Percentiles rank a stretch among this genome's conserved stretches.
phyloP scores from a whole-genome alignment of 495 filamentous ascomycete genomes.

The Penicillium turbatum region DNA sequence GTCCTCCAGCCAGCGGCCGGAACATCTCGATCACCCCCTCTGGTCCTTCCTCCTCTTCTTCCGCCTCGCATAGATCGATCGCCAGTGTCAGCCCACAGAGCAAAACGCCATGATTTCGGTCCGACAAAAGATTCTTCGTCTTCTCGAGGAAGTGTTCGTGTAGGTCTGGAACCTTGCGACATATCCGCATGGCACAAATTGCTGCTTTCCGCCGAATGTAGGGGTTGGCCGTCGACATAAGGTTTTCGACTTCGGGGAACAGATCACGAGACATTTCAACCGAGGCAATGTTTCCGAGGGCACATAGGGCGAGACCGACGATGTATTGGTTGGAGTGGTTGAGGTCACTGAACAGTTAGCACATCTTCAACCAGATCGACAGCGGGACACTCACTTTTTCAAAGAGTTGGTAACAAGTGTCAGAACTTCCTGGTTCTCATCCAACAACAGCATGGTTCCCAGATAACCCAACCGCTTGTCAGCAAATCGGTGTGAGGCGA shows the following conservation, averaged over 20 bases:
- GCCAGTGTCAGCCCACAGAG: constrained; percentile 89
- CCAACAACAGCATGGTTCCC: constrained; percentile 90
- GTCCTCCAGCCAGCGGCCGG: constrained; percentile 66
- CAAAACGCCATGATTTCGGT: constrained; percentile 91
- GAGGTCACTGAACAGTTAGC: constrained; percentile 64
- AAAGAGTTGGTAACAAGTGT: constrained; percentile 96
- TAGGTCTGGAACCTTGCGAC: constrained; percentile 93
- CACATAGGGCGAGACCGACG: constrained; percentile 91
- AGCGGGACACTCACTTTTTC: constrained; percentile 65
- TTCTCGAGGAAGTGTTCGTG: constrained; percentile 97
- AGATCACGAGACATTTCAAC: constrained; percentile 98
- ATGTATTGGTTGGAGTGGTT: constrained; percentile 98
- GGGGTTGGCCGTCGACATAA: constrained; percentile 88
- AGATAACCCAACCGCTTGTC: constrained; percentile 96
- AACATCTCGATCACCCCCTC: constrained; percentile 85
- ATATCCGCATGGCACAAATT: constrained; percentile 99
- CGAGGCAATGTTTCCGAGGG: constrained; percentile 94
- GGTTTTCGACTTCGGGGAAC: constrained; percentile 87
- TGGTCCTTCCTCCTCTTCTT: constrained; percentile 83
- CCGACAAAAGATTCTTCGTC: constrained; percentile 79
- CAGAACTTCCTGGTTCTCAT: constrained; percentile 97
- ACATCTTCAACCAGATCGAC: not conserved
- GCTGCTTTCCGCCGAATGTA: constrained; percentile 97
- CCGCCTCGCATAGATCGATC: constrained; percentile 88
- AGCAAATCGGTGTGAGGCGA: constrained; percentile 94